Base-by-base conservation (phyloP, 352 stramenopile genomes). In the Globisporangium emineosum region DNA sequence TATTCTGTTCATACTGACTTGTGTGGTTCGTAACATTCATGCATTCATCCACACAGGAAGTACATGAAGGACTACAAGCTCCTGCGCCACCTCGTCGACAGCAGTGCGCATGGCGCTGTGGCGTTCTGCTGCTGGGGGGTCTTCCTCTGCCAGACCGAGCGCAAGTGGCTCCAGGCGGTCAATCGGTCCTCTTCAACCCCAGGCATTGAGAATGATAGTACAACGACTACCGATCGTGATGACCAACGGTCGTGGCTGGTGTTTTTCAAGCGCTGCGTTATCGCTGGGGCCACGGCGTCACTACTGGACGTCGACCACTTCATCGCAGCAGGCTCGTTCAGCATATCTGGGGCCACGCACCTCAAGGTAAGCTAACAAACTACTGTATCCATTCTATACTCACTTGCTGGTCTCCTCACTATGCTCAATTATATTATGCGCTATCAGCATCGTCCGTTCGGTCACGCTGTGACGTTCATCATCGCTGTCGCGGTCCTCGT, bases 301-400 rank as follows among this genome's bases (percentile, higher is more conserved):
- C 62, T 88, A 25, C 69, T 93, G 3, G 83, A 90, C 50, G 58
- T 90, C 29, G 81, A 93, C 71, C 79, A 93, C 69, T 91, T 93
- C 62, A 84, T 91, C 64, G 78, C 76, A 15, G 81, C 83, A 6
- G 68, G 76, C n/a, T 67, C 75, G 1, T 68, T 89, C 45, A 90
- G 61, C 49, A 73, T 93, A 30, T 51, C 66, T 30, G 79, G 73
- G 33, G 83, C 83, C 3, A 89, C 81, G 29, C 77, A 90, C 60
- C 68, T 91, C 49, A 45, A 77, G 8, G 68, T 73, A 42, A 7
- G n/a, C 8, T 54, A 19, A 17, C 10, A 6, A 25, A 30, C 27
- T 53, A 3, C 3, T 23, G 30, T 10, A 30, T 19, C 19, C 2
- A 45, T 45, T n/a, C 37, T 59, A 60, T 21, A 59, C 6, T 3